Conservation (phyloP, 257 asterid genomes). For the Petunia secreta region DNA sequence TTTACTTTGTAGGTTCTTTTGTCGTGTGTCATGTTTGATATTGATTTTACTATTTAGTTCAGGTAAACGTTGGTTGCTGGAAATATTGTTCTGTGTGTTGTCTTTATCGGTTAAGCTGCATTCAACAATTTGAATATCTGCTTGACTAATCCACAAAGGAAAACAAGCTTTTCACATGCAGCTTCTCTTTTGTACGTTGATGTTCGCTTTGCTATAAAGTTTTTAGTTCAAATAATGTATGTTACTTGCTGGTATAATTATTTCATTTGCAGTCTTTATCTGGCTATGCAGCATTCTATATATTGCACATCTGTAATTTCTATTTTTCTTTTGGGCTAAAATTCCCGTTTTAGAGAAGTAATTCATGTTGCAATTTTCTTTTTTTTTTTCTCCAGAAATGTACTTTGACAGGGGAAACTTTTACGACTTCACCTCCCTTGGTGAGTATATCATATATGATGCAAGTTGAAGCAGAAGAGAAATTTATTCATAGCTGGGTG, state of each 20-base stretch:
- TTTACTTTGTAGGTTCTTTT: neutral
- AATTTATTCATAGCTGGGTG: constrained; percentile 5
- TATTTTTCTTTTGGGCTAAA: neutral
- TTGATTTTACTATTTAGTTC: neutral
- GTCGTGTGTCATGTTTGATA: neutral
- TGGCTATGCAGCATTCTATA: neutral
- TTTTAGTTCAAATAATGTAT: neutral
- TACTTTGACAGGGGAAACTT: constrained; percentile 88
- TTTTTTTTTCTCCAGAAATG: constrained; percentile 55
- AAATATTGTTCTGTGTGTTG: neutral
- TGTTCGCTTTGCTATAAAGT: neutral
- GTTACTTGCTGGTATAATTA: neutral
- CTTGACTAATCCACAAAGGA: constrained; percentile 9
- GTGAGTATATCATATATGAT: constrained; percentile 43
- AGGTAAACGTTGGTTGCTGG: constrained; percentile 11
- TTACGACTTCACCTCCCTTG: constrained; percentile 91
- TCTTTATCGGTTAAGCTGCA: neutral
- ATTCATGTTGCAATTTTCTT: constrained; percentile 21
- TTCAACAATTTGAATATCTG: constrained; percentile 3
- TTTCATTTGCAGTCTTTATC: neutral
- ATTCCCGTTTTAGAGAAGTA: neutral
- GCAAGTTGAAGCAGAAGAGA: constrained; percentile 10
- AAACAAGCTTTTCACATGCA: neutral
- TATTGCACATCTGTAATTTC: constrained; percentile 2
- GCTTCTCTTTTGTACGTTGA: constrained; percentile 8